Base-by-base conservation (phyloP, 2,329 filamentous ascomycete species). In the Knoxdaviesia capensis region DNA sequence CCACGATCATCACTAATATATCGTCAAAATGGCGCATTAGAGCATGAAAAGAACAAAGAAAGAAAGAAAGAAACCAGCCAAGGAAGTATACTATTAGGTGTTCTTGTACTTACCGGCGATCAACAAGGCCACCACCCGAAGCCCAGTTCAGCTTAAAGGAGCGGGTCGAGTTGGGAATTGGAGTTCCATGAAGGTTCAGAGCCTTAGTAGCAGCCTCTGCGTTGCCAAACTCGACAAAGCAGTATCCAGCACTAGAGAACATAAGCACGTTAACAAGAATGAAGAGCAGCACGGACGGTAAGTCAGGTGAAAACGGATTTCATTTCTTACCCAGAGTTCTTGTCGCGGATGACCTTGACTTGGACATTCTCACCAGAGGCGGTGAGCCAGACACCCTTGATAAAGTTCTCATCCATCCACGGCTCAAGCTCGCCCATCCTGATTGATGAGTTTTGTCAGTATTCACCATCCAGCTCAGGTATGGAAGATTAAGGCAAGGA, bases 71-170 rank as follows among this genome's bases (percentile, higher is more conserved):
- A 20, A 20, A 20, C 20, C 20, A 20, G 20, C 46, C 30, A 43
- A 34, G 10, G 20, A 39, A 43, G 29, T 33, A 20, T n/a, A 36
- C 29, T 9, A 39, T 2, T 7, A 40, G 7, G 6, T 31, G 31
- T 39, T 47, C n/a, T 5, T 7, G 6, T 38, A 59, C 73, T 57
- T 66, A 84, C 82, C 84, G 82, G 59, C 90, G 81, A 61, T 98
- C 90, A 51, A 92, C 84, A 36, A 98, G 73, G 44, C 90, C 90
- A 55, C 90, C 90, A 50, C 90, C 90, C 50, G 86, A 94, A 50
- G 90, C 90, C 90, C 90, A 98, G 74, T 98, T 98, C 46, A 98
- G 77, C 71, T 96, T 96, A 74, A 98, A 98, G 40, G 85, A 80
- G 37, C 90, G 85, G 53, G 80, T 80, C 47, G 86, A 93, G 71